These are phyloP conservation scores for Kodamaea suecica DNA, from an alignment of 1,139 yeast species.

Conservation along the genomic window DNA sequence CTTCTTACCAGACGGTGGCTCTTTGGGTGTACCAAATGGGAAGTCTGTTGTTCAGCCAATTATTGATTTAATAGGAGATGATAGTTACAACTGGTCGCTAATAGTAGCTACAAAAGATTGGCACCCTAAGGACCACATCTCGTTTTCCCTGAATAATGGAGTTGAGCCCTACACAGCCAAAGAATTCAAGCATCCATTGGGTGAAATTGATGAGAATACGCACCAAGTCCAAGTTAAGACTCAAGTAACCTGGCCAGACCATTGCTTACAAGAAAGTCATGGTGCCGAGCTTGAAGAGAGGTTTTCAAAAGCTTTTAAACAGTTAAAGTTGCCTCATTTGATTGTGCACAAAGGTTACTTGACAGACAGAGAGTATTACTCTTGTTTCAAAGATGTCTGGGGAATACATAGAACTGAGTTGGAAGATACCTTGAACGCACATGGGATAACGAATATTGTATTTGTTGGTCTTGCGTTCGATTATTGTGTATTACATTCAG, in stretches of 20 bases:
- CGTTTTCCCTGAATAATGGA: constrained; percentile 73
- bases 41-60: constrained; percentile 54
- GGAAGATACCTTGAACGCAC: constrained; percentile 39
- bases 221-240: constrained; percentile 13
- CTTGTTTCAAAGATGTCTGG: constrained; percentile 87
- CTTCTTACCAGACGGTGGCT: constrained; percentile 70
- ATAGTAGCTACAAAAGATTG: constrained; percentile 81
- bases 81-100: constrained; percentile 51
- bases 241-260: constrained; percentile 84
- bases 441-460: constrained; percentile 56
- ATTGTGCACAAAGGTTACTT: constrained; percentile 69
- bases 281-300: constrained; percentile 66
- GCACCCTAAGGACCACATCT: constrained; percentile 78
- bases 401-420: constrained; percentile 67
- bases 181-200: constrained; percentile 52
- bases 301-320: constrained; percentile 26
- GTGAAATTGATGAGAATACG: constrained; percentile 20
- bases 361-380: constrained; percentile 76
- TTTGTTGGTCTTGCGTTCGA: constrained; percentile 86
- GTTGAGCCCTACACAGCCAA: constrained; percentile 52
- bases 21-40: constrained; percentile 71
- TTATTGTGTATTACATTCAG: constrained; percentile 76
- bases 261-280: constrained; percentile 67
- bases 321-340: constrained; percentile 26
- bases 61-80: constrained; percentile 30